Base-by-base conservation (phyloP, 2,329 filamentous ascomycete genomes). In the Helotiales sp. region DNA sequence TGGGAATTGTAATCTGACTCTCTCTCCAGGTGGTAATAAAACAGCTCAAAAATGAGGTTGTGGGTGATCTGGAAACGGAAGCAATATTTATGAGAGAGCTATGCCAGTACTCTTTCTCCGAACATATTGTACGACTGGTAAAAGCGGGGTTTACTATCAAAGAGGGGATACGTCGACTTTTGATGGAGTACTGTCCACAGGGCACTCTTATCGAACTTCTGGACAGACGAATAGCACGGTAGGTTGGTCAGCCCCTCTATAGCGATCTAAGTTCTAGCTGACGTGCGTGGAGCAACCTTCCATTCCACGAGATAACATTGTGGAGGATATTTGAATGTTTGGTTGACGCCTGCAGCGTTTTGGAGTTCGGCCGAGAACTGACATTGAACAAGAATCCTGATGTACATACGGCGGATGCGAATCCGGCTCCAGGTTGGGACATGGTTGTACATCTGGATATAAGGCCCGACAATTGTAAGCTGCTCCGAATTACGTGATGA, bases 281-380 rank as follows among this genome's bases (percentile, higher is more conserved):
- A 50, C 17, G 13, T 22, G 34, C 15, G 6, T 15, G 2, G 6
- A 32, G 28, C 15, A 34, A 24, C 15, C 17, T 49, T 22, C 43
- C 43, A 4, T 61, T 61, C 30, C 13, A 50, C 15, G 59, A 61
- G 17, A 61, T 61, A 7, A 61, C 43, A 10, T 49, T 61, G 20
- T 61, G 59, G 59, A 49, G 47, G 20, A 61, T 61, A 7, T 52
- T 61, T 37, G 59, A 61, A 50, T 61, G 59, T 28, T 37, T 61
- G 6, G 59, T 61, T 6, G 59, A 61, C 22, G 43, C 43, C 17
- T 61, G 30, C 17, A 37, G 59, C 30, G 43, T 61, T 1, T 15
- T 61, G 17, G 28, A 49, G 30, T 34, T 17, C 7, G 47, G 59
- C 24, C 59, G 28, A 20, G 26, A 37, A 15, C 20, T 49, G 6